Evolutionary conservation across 495 filamentous ascomycete genomes (phyloP).

Genomic region (Aspergillus mulundensis): DNA sequence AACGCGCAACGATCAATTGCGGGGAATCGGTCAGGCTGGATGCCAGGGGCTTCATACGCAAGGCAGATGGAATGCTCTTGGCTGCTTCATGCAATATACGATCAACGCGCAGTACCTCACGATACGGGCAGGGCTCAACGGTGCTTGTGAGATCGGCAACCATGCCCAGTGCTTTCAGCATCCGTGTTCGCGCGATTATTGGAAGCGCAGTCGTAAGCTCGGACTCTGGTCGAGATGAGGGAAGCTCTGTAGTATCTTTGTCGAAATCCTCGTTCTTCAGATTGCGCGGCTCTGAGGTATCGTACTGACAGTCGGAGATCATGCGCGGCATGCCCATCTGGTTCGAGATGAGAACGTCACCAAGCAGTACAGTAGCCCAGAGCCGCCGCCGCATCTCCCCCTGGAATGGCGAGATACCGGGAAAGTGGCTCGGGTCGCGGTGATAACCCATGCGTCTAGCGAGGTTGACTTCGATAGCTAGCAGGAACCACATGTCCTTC

Average conservation of each 20-base stretch:
- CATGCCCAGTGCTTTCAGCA: slow-evolving; percentile 29
- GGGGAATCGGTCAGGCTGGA: slow-evolving; percentile 35
- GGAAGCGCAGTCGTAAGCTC: slow-evolving; percentile 29
- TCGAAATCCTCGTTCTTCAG: slow-evolving; percentile 33
- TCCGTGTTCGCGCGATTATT: slow-evolving; percentile 29
- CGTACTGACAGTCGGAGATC: slow-evolving; percentile 26
- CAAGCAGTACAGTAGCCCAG: background rate
- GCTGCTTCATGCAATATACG: slow-evolving; percentile 24
- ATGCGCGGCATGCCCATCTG: slow-evolving; percentile 23
- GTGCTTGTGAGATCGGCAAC: slow-evolving; percentile 27
- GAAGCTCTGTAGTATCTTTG: slow-evolving; percentile 21
- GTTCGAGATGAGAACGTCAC: background rate
- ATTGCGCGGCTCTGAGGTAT: slow-evolving; percentile 29
- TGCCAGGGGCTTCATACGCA: slow-evolving; percentile 30
- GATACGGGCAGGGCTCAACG: slow-evolving; percentile 25
- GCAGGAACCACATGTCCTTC: slow-evolving; percentile 20
- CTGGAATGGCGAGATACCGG: background rate
- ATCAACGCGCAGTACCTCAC: slow-evolving; percentile 36
- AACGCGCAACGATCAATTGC: slow-evolving; percentile 31
- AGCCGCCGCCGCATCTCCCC: slow-evolving; percentile 6
- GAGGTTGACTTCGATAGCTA: slow-evolving; percentile 22
- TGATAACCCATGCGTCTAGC: slow-evolving; percentile 33
- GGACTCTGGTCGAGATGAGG: slow-evolving; percentile 26
- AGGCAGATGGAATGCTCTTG: slow-evolving; percentile 24
- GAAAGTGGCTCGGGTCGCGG: background rate